phyloP scores from a whole-genome alignment of 176 grass and related monocot species.

The Melocanna baccifera region DNA sequence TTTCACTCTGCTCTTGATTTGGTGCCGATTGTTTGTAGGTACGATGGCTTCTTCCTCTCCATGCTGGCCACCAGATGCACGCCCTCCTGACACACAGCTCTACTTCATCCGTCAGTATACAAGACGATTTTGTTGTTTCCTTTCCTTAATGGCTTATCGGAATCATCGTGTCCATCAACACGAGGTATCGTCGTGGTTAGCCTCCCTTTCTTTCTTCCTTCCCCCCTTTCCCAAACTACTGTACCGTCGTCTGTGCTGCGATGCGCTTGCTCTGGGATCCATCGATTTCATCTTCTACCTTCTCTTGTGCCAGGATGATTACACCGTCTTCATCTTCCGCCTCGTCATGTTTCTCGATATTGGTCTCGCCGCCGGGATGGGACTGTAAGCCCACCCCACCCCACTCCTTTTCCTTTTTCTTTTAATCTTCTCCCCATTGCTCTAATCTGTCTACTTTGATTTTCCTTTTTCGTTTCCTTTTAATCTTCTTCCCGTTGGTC shows the following conservation, averaged over 20 bases:
- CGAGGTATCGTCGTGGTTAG: constrained; percentile 88
- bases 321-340: constrained; percentile 95
- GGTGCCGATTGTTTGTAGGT: constrained; percentile 42
- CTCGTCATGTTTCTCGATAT: constrained; percentile 95
- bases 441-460: not conserved
- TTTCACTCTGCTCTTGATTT: not conserved
- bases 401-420: not conserved
- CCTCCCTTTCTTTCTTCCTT: not conserved
- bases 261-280: no score
- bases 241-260: not conserved
- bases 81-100: not conserved
- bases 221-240: not conserved
- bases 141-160: constrained; percentile 34
- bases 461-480: no score
- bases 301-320: constrained; percentile 60
- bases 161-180: constrained; percentile 95
- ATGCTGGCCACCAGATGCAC: constrained; percentile 99
- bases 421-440: not conserved
- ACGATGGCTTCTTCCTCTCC: constrained; percentile 96
- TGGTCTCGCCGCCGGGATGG: constrained; percentile 87
- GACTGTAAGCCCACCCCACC: constrained; percentile 56
- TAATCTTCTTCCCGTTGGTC: no score
- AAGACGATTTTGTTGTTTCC: not conserved
- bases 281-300: no score
- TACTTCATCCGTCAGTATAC: not conserved